Conservation (phyloP, 2,329 filamentous ascomycete species). For the Paecilomyces variotii region DNA sequence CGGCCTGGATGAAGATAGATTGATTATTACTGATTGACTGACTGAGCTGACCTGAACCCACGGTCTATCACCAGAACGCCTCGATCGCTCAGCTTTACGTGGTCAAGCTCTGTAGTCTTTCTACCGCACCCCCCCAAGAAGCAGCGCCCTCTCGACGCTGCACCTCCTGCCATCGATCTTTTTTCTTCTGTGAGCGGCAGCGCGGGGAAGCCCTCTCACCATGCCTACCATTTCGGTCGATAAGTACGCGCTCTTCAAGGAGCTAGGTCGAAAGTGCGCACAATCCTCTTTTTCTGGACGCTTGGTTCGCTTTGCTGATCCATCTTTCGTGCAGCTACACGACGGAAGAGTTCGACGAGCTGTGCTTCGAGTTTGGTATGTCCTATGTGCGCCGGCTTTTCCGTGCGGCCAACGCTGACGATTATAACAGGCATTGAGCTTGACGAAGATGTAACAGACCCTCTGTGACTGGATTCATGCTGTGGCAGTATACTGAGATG, state of each 20-base stretch:
- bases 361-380: conserved; percentile 92
- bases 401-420: conserved; percentile 21
- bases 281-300: background rate
- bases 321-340: conserved; percentile 55
- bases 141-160: background rate
- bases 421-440: conserved; percentile 65
- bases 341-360: conserved; percentile 87
- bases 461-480: conserved; percentile 13
- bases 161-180: background rate
- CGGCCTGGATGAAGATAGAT: background rate
- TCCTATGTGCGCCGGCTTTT: conserved; percentile 8
- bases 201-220: conserved; percentile 30
- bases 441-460: conserved; percentile 67
- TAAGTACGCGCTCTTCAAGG: conserved; percentile 92
- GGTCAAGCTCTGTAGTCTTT: background rate
- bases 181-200: conserved; percentile 2
- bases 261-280: conserved; percentile 74
- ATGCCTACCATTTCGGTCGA: conserved; percentile 98
- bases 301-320: conserved; percentile 3
- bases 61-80: background rate
- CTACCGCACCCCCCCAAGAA: background rate
- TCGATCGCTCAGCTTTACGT: background rate
- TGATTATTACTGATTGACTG: background rate
- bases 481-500: conserved; percentile 13
- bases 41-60: background rate